Percentiles rank a stretch among this genome's conserved stretches.
phyloP scores from a whole-genome alignment of 2,329 filamentous ascomycete genomes.

The Aspergillus versicolor region DNA sequence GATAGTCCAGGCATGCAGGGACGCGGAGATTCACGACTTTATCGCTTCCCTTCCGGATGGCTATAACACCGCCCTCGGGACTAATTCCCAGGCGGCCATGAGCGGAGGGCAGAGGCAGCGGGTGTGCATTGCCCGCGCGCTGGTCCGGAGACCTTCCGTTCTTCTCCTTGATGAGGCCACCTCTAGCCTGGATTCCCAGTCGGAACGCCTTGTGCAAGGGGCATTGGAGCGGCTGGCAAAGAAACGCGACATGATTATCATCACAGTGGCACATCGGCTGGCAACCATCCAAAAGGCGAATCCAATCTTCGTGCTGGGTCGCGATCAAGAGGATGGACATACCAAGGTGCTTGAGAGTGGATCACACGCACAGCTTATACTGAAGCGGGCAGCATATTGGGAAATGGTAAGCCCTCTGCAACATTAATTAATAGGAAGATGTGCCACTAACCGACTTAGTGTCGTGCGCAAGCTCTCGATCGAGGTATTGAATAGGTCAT shows the following conservation, averaged over 20 bases:
- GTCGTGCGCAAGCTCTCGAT: no score
- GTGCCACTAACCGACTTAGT: no score
- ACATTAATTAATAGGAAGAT: no score
- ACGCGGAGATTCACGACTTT: slow-evolving; percentile 72
- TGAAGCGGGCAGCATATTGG: no score
- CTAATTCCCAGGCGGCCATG: slow-evolving; percentile 47
- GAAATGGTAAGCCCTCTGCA: no score
- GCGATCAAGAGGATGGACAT: no score
- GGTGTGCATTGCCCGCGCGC: slow-evolving; percentile 58
- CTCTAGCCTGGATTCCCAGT: slow-evolving; percentile 57
- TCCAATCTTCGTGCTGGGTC: slow-evolving; percentile 74
- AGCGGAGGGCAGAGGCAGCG: slow-evolving; percentile 61
- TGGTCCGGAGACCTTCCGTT: slow-evolving; percentile 55
- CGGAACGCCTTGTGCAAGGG: slow-evolving; percentile 49
- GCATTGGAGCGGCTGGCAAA: slow-evolving; percentile 35
- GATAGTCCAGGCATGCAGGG: slow-evolving; percentile 56
- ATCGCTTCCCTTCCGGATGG: slow-evolving; percentile 63
- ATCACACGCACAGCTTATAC: no score
- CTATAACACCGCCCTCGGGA: slow-evolving; percentile 62
- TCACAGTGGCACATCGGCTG: slow-evolving; percentile 45
- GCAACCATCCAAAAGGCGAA: slow-evolving; percentile 66
- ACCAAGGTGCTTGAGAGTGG: no score
- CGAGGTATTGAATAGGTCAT: no score
- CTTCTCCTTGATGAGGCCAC: slow-evolving; percentile 62
- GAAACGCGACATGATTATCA: slow-evolving; percentile 34